These are phyloP conservation scores for Termitomyces sp. DNA, from an alignment of 768 basidiomycete genomes.

Conservation along the genomic window DNA sequence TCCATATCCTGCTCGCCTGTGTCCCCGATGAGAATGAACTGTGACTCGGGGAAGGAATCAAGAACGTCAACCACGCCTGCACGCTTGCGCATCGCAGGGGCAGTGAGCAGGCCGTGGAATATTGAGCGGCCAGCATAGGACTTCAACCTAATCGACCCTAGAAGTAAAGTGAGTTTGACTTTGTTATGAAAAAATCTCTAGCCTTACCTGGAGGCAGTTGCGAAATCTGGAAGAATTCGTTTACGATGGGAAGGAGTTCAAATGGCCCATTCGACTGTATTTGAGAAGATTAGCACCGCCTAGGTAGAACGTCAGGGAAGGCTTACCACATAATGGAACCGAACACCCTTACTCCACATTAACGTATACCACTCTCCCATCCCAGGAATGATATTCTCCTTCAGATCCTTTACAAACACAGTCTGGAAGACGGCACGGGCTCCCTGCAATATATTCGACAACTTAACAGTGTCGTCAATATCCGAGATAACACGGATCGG, in stretches of 20 bases:
- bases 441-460: constrained; percentile 73
- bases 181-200: neutral
- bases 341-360: constrained; percentile 68
- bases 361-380: constrained; percentile 77
- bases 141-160: constrained; percentile 76
- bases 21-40: constrained; percentile 87
- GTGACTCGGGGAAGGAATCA: constrained; percentile 66
- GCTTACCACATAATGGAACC: constrained; percentile 89
- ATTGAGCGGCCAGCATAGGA: constrained; percentile 84
- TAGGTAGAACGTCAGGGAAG: neutral
- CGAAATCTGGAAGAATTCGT: constrained; percentile 69
- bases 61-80: constrained; percentile 77
- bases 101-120: constrained; percentile 78
- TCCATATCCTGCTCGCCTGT: constrained; percentile 95
- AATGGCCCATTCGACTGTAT: constrained; percentile 79
- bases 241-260: constrained; percentile 76
- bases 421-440: constrained; percentile 83
- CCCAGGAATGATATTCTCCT: constrained; percentile 75
- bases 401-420: constrained; percentile 84
- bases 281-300: neutral
- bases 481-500: constrained; percentile 84
- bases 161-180: neutral
- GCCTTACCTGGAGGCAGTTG: constrained; percentile 59
- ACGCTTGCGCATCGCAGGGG: constrained; percentile 81
- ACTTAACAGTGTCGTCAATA: constrained; percentile 91